phyloP scores from a whole-genome alignment of 176 grass and related monocot genomes.

The Triticum aestivum region DNA sequence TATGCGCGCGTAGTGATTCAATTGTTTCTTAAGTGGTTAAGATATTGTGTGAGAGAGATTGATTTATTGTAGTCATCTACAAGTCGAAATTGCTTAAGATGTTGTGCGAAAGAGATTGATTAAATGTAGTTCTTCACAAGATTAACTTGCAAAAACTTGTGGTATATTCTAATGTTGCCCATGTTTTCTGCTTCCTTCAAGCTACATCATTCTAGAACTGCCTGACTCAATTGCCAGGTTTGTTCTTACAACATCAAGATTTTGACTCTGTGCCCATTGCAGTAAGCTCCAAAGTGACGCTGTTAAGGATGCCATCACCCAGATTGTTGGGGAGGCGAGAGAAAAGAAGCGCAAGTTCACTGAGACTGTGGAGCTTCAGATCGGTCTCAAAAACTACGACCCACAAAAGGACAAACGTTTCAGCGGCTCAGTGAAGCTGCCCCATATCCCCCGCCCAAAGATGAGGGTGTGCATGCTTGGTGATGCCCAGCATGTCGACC shows the following conservation, averaged over 20 bases:
- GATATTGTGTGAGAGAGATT: too few relatives aligned
- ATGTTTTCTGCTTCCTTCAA: background rate
- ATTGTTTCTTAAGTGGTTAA: background rate
- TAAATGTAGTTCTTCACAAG: background rate
- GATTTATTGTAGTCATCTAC: too few relatives aligned
- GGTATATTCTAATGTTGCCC: background rate
- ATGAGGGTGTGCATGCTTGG: slow-evolving; percentile 95
- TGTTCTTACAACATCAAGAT: background rate
- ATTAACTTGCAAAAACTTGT: background rate
- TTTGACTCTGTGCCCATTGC: slow-evolving; percentile 15
- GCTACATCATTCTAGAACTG: background rate
- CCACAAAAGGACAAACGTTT: slow-evolving; percentile 86
- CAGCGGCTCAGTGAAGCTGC: slow-evolving; percentile 73
- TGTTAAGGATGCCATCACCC: slow-evolving; percentile 57
- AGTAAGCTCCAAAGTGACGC: slow-evolving; percentile 64
- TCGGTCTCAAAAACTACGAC: slow-evolving; percentile 87
- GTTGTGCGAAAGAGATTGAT: background rate
- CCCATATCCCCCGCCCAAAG: slow-evolving; percentile 72
- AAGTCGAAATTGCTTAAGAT: too few relatives aligned
- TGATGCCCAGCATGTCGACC: slow-evolving; percentile 70
- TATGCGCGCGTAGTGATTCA: background rate
- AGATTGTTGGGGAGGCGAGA: slow-evolving; percentile 41
- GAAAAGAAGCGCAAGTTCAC: slow-evolving; percentile 79
- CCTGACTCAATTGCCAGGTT: background rate
- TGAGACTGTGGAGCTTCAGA: slow-evolving; percentile 77